Percentiles rank a stretch among this genome's conserved stretches.
Evolutionary conservation across 495 filamentous ascomycete genomes (phyloP).

Genomic region (Podospora conica): DNA sequence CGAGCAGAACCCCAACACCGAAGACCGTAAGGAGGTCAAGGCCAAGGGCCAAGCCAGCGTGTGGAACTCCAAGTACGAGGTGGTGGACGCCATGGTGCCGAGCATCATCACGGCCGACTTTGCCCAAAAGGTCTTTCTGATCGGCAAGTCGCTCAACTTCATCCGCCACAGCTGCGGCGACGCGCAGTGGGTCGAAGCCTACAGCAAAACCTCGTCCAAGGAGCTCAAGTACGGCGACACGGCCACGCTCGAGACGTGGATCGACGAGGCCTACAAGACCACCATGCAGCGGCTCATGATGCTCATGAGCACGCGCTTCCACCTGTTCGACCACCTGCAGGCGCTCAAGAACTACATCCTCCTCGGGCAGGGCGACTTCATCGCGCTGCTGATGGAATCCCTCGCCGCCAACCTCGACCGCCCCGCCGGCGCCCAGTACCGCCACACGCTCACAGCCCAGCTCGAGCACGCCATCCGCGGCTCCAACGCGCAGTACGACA

Average conservation of each 20-base stretch:
- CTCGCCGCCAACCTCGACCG: constrained; percentile 86
- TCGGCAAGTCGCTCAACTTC: constrained; percentile 97
- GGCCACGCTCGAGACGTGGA: constrained; percentile 80
- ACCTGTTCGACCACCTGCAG: constrained; percentile 83
- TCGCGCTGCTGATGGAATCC: constrained; percentile 94
- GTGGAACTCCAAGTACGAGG: constrained; percentile 96
- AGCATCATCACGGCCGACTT: constrained; percentile 89
- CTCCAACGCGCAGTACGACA: constrained; percentile 95
- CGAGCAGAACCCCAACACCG: constrained; percentile 50
- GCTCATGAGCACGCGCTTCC: constrained; percentile 90
- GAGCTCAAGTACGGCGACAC: constrained; percentile 93
- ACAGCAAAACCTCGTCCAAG: constrained; percentile 90
- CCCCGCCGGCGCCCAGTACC: constrained; percentile 89
- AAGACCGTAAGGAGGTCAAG: constrained; percentile 43
- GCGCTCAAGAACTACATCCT: constrained; percentile 94
- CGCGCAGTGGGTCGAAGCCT: constrained; percentile 89
- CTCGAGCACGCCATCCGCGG: constrained; percentile 95
- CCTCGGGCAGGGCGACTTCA: constrained; percentile 94
- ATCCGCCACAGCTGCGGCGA: constrained; percentile 93
- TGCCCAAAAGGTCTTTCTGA: constrained; percentile 90
- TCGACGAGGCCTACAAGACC: constrained; percentile 94
- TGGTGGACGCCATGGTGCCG: constrained; percentile 80
- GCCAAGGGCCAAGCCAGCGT: constrained; percentile 78
- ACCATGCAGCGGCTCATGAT: constrained; percentile 94
- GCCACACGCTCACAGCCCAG: constrained; percentile 93